Conservation (phyloP, 2,329 filamentous ascomycete species). For the Fusarium scirpi region DNA sequence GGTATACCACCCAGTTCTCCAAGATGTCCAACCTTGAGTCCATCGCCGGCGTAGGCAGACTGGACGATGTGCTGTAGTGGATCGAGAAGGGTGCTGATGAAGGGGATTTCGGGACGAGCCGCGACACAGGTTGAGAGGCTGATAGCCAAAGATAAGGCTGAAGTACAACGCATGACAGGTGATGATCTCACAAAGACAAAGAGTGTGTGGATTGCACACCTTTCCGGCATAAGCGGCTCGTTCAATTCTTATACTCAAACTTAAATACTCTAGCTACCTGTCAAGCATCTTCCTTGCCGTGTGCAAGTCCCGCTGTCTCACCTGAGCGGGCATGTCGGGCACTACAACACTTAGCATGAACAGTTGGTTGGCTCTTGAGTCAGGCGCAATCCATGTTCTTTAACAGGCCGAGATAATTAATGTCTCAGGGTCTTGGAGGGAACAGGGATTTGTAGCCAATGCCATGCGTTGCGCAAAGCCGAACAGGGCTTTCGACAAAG, state of each 20-base stretch:
- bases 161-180: slow-evolving; percentile 21
- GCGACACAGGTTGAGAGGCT: slow-evolving; percentile 21
- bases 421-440: neutral
- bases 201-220: neutral
- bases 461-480: neutral
- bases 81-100: slow-evolving; percentile 37
- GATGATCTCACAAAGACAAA: neutral
- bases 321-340: neutral
- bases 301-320: neutral
- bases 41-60: slow-evolving; percentile 36
- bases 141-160: slow-evolving; percentile 21
- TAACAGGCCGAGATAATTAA: neutral
- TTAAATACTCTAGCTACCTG: neutral
- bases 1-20: slow-evolving; percentile 27
- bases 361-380: neutral
- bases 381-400: neutral
- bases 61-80: slow-evolving; percentile 30
- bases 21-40: slow-evolving; percentile 34
- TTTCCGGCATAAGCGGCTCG: neutral
- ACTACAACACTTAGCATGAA: neutral
- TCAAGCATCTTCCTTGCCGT: neutral
- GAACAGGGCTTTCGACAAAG: neutral
- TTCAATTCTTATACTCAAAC: slow-evolving; percentile 11
- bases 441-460: neutral
- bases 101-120: slow-evolving; percentile 22